phyloP scores from a whole-genome alignment of 1,139 yeast genomes.

The Geotrichum bryndzae region DNA sequence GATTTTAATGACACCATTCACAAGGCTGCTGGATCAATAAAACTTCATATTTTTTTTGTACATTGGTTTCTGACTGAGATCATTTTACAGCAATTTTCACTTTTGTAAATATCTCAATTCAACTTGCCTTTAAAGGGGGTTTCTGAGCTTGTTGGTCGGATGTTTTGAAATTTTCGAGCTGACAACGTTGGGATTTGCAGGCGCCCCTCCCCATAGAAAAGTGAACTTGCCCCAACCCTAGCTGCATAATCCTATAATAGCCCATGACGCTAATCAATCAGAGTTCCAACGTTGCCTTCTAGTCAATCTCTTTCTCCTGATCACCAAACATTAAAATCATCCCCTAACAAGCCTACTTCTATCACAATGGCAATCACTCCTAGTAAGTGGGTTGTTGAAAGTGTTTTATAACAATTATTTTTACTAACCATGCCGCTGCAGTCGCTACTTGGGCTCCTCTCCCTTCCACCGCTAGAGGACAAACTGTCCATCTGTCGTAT shows the following conservation, averaged over 20 bases:
- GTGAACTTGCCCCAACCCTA: not conserved
- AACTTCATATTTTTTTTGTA: not conserved
- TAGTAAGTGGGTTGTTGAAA: not conserved
- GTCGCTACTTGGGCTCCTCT: conserved; percentile 53
- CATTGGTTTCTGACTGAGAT: not conserved
- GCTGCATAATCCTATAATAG: not conserved
- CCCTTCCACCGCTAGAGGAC: conserved; percentile 70
- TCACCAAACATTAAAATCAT: not conserved
- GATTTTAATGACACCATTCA: no score
- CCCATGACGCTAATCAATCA: not conserved
- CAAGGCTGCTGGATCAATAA: no score
- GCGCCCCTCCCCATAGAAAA: not conserved
- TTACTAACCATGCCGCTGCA: not conserved
- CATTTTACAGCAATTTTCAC: not conserved
- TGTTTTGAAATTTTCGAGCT: not conserved
- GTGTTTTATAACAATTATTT: not conserved
- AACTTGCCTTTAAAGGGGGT: not conserved
- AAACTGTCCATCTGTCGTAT: conserved; percentile 65
- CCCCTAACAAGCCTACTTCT: not conserved
- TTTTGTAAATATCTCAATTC: not conserved
- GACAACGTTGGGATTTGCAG: not conserved
- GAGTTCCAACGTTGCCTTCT: not conserved
- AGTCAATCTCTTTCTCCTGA: not conserved
- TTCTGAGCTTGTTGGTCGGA: not conserved
- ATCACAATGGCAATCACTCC: not conserved